These are phyloP conservation scores for Blumeria graminis DNA, from an alignment of 2,329 filamentous ascomycete genomes.

Conservation along the genomic window DNA sequence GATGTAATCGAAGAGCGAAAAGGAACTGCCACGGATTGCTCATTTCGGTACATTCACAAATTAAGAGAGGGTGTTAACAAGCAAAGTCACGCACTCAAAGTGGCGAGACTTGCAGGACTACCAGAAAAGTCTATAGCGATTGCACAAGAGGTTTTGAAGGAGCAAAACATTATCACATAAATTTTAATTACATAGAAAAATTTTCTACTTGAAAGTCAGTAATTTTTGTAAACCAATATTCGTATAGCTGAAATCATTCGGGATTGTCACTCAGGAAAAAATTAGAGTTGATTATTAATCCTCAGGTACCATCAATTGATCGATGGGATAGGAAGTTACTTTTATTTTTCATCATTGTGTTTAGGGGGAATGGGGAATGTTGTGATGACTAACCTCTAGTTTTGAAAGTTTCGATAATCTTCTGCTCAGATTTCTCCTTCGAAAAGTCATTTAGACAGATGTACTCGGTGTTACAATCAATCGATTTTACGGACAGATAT, in stretches of 20 bases:
- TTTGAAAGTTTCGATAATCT: conserved; percentile 6
- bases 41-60: conserved; percentile 68
- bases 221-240: conserved; percentile 17
- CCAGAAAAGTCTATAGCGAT: conserved; percentile 47
- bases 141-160: conserved; percentile 21
- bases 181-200: not conserved
- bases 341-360: conserved; percentile 15
- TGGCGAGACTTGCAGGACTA: conserved; percentile 67
- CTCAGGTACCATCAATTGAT: conserved; percentile 15
- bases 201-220: conserved; percentile 19
- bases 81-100: conserved; percentile 77
- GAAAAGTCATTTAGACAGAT: not conserved
- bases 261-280: conserved; percentile 16
- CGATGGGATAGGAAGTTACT: conserved; percentile 19
- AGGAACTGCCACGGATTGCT: conserved; percentile 21
- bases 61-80: conserved; percentile 63
- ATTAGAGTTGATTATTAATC: conserved; percentile 20
- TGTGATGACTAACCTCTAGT: conserved; percentile 3
- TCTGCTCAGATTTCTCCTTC: conserved; percentile 5
- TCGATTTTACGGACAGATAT: not conserved
- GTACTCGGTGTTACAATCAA: not conserved
- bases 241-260: too few relatives aligned
- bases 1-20: conserved; percentile 49
- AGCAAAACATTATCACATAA: not conserved
- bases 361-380: not conserved